These are phyloP conservation scores for Tolypocladium pustulatum DNA, from an alignment of 2,329 filamentous ascomycete genomes.

Conservation along the genomic window DNA sequence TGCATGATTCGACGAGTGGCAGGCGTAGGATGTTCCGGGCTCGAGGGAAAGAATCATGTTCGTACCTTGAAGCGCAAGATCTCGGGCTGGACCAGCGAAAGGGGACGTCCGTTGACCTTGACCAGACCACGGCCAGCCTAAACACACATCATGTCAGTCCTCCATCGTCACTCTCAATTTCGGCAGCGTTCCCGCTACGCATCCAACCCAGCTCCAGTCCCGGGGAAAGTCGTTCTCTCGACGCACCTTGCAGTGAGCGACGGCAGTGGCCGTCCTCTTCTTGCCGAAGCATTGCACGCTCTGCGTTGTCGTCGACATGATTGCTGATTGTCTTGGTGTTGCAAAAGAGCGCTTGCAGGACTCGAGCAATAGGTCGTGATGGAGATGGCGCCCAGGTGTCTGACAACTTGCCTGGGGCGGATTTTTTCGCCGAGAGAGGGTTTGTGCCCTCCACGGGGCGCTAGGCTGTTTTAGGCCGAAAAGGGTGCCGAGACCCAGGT, in stretches of 20 bases:
- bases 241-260: slow-evolving; percentile 86
- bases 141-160: neutral
- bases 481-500: neutral
- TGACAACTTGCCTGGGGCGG: slow-evolving; percentile 1
- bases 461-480: slow-evolving; percentile 12
- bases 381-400: neutral
- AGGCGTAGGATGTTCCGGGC: neutral
- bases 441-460: slow-evolving; percentile 21
- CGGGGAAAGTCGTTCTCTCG: neutral
- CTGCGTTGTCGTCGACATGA: slow-evolving; percentile 65
- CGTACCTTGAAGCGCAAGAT: slow-evolving; percentile 93
- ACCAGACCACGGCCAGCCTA: slow-evolving; percentile 60
- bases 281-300: slow-evolving; percentile 99
- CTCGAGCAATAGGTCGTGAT: slow-evolving; percentile 6
- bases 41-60: slow-evolving; percentile 7
- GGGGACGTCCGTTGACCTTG: slow-evolving; percentile 97
- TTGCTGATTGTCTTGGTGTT: slow-evolving; percentile 29
- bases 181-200: neutral
- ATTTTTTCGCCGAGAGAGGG: slow-evolving; percentile 17
- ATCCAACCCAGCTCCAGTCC: neutral
- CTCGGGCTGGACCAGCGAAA: slow-evolving; percentile 89
- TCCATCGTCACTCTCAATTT: neutral
- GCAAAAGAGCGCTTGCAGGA: slow-evolving; percentile 5
- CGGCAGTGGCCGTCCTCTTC: slow-evolving; percentile 83
- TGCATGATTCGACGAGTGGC: neutral